Base-by-base conservation (phyloP, 768 basidiomycete genomes). In the Amanita molliuscula region DNA sequence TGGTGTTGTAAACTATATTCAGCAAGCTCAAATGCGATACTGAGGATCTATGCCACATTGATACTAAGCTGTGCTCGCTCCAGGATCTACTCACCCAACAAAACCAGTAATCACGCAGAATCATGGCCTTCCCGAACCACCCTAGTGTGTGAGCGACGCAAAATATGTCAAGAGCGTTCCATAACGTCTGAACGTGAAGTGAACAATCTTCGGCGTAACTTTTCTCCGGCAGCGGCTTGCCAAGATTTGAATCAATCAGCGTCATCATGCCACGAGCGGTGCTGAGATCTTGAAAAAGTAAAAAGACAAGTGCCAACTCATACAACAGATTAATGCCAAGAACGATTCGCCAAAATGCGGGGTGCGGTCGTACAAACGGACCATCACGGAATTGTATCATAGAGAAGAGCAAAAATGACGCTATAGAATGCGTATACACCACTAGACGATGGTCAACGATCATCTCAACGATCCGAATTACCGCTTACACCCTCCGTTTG, bases 51-150 rank as follows among this genome's bases (percentile, higher is more conserved):
- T 31, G 41, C 15, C 56, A 34, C 34, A 53, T 54, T 44, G 55
- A 54, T 41, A 49, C 25, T 15, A 42, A 44, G 41, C 40, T 11
- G 18, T 33, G 25, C 49, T 18, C 26, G 36, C 40, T 50, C 46
- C 34, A 41, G 53, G 15, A 37, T 43, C 21, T 33, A 65, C 70
- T 52, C 59, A 89, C 88, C 88, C 90, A 92, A 59, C 90, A 92
- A 60, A 91, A 92, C 89, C 89, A 92, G 59, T 93, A 92, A 59
- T 93, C 90, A 20, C 90, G 79, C 59, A 93, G 65, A 56, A 93
- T 84, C 74, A 92, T 76, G 3, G 90, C 89, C 64, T 93, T 93
- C 37, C 89, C 88, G 62, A 89, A 92, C 89, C 89, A 93, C 4
- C 89, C 89, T 43, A 92, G 62, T 34, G 88, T 68, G 62, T 93